Conservation (phyloP, 495 filamentous ascomycete genomes). For the Penicillium antarcticum region DNA sequence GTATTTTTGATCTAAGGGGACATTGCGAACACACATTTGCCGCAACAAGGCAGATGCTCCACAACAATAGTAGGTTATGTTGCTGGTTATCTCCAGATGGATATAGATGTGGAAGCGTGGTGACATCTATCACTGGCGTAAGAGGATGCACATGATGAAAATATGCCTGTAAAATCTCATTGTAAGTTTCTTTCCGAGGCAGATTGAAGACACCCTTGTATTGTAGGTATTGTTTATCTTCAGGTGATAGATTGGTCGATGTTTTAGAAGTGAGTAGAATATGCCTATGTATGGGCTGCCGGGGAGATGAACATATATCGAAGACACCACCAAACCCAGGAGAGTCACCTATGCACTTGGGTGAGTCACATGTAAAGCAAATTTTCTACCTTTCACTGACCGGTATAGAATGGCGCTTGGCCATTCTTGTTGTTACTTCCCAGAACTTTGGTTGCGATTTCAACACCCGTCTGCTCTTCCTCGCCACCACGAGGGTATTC, state of each 20-base stretch:
- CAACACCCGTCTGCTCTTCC: constrained; percentile 27
- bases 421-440: constrained; percentile 14
- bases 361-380: background rate
- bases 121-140: constrained; percentile 35
- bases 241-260: constrained; percentile 12
- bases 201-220: constrained; percentile 29
- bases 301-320: constrained; percentile 15
- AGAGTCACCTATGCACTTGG: background rate
- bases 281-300: constrained; percentile 20
- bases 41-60: constrained; percentile 42
- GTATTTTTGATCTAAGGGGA: background rate
- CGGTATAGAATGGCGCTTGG: constrained; percentile 30
- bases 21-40: constrained; percentile 23
- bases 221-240: constrained; percentile 25
- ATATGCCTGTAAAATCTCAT: constrained; percentile 28
- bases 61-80: constrained; percentile 34
- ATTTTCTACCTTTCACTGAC: constrained; percentile 3
- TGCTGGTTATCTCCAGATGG: constrained; percentile 18
- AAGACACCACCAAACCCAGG: constrained; percentile 23
- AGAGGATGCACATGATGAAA: constrained; percentile 39
- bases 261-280: constrained; percentile 22
- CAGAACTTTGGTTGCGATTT: constrained; percentile 28
- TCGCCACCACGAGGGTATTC: background rate
- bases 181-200: constrained; percentile 18
- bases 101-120: constrained; percentile 23